A percentile compares a stretch with the other conserved stretches of the same genome.
Conservation (phyloP, 192 early-diverging fungal species). For the Coemansia brasiliensis region DNA sequence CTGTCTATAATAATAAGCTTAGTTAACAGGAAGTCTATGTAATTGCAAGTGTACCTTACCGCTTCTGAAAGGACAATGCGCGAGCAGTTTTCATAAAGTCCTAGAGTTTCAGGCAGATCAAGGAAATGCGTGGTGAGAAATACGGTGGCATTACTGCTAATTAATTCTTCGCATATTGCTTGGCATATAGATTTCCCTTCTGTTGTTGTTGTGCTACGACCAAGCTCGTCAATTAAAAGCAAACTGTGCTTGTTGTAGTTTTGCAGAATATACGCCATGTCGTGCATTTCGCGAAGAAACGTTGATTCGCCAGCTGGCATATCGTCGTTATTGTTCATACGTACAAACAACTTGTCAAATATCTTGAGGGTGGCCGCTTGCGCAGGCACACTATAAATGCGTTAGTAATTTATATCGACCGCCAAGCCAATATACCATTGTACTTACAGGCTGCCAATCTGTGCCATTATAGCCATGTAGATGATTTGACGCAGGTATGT, state of each 20-base stretch:
- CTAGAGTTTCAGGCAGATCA: conserved; percentile 59
- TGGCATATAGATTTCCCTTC: conserved; percentile 74
- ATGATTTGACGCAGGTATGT: conserved; percentile 84
- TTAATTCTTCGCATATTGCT: conserved; percentile 71
- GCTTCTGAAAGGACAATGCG: conserved; percentile 23
- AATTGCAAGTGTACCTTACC: conserved; percentile 3
- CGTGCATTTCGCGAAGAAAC: conserved; percentile 88
- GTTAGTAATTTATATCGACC: not conserved
- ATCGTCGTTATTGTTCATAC: conserved; percentile 72
- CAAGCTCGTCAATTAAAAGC: conserved; percentile 91
- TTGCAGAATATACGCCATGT: conserved; percentile 78
- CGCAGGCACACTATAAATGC: conserved; percentile 68
- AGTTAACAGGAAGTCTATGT: not conserved
- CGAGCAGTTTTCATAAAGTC: conserved; percentile 55
- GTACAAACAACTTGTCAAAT: conserved; percentile 70
- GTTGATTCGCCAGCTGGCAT: conserved; percentile 65
- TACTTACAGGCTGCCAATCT: conserved; percentile 77
- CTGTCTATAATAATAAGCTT: not conserved
- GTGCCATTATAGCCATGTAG: conserved; percentile 77
- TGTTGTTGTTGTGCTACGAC: conserved; percentile 54
- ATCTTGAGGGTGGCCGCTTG: conserved; percentile 75
- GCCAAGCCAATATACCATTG: not conserved
- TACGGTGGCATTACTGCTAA: conserved; percentile 58
- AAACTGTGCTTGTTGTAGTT: conserved; percentile 67
- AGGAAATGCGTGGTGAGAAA: conserved; percentile 83